phyloP scores from a whole-genome alignment of 2,329 filamentous ascomycete species.

The Penicillium sp. region DNA sequence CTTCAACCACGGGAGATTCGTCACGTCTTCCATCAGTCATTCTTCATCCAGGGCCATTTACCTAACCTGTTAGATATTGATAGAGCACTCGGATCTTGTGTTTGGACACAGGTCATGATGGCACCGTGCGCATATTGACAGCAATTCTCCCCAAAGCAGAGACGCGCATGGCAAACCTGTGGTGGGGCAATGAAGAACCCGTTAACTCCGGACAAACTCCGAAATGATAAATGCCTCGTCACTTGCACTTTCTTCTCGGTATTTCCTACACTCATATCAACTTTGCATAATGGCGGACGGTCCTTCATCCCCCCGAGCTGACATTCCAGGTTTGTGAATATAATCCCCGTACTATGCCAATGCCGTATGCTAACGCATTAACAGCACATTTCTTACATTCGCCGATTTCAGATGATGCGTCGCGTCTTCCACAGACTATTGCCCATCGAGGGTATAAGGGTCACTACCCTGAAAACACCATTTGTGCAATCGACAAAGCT shows the following conservation, averaged over 20 bases:
- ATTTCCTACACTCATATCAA: neutral
- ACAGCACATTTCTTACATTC: conserved; percentile 18
- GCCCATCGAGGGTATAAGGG: conserved; percentile 60
- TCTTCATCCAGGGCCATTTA: no score
- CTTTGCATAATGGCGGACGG: conserved; percentile 7
- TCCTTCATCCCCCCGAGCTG: neutral
- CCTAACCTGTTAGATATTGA: no score
- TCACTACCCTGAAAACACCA: conserved; percentile 79
- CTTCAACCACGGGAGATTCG: neutral
- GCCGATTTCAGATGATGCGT: neutral
- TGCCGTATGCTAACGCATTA: neutral
- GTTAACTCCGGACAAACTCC: conserved; percentile 15
- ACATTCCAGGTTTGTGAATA: conserved; percentile 9
- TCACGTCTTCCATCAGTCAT: no score
- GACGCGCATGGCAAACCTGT: neutral
- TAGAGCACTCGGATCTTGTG: neutral
- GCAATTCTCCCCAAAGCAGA: neutral
- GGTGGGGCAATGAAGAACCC: neutral
- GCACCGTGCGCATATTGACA: neutral
- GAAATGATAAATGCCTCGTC: neutral
- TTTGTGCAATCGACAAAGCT: conserved; percentile 74
- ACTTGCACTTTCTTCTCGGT: neutral
- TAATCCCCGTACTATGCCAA: neutral
- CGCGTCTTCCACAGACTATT: conserved; percentile 37
- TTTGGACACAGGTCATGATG: neutral